Base-by-base conservation (phyloP, 768 basidiomycete species). In the Hypsizygus marmoreus region DNA sequence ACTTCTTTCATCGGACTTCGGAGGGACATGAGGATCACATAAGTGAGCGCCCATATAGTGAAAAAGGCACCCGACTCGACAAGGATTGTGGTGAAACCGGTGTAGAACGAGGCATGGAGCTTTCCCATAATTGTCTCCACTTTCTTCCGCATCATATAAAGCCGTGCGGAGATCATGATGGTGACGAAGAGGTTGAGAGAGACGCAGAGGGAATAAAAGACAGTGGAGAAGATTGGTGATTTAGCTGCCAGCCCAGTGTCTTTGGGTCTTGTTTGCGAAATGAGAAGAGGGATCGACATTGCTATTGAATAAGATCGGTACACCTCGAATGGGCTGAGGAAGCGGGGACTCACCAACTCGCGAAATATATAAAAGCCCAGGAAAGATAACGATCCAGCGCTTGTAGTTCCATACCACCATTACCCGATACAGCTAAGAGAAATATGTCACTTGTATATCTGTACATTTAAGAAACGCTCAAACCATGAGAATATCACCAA, bases 41-140 rank as follows among this genome's bases (percentile, higher is more conserved):
- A 56, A 11, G 47, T 43, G 38, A 59, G 20, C 2, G 44, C 52
- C 57, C 57, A 59, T 36, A 52, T 36, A 9, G 57, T 54, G 40
- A 56, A 59, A 13, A 59, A 50, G 31, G 55, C 57, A 7, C 57
- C 57, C 9, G 57, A 59, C 41, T 59, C 57, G 19, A 59, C 57
- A 6, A 59, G 10, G 13, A 50, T 59, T 25, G 57, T 59, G 6
- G 51, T 33, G 30, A 50, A 54, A 6, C 55, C 54, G 1, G 57
- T 56, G 34, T 59, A 59, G 36, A 56, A 59, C 8, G 51, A 51
- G 17, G 57, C 57, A 20, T 56, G 55, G 14, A 59, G 47, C 7
- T 40, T 46, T 19, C 57, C 52, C 52, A 59, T 56, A 20, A 56
- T 33, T 13, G 45, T 23, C 22, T 51, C 49, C 10, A 56, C 55